Conservation (phyloP, 257 asterid genomes). For the Nicotiana sylvestris region DNA sequence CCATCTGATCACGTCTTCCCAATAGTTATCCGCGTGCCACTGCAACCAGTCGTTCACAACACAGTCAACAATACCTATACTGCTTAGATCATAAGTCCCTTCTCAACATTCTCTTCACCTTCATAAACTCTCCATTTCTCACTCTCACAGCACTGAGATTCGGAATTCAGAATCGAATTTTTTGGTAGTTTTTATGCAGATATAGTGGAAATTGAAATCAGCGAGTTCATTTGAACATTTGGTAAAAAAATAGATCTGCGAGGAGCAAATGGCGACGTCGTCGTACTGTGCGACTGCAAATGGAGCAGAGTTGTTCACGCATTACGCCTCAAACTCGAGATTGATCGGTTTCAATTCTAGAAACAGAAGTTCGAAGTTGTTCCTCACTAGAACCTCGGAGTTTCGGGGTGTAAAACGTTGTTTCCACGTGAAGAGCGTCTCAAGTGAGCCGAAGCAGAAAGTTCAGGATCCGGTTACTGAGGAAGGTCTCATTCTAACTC, state of each 20-base stretch:
- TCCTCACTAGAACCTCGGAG: constrained; percentile 21
- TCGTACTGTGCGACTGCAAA: constrained; percentile 26
- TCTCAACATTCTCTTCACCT: not conserved
- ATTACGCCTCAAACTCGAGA: constrained; percentile 31
- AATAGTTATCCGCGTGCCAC: too few relatives aligned
- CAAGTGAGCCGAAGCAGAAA: constrained; percentile 42
- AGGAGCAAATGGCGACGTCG: constrained; percentile 47
- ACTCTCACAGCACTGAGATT: not conserved
- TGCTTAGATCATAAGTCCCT: not conserved
- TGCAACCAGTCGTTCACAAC: not conserved
- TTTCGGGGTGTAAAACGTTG: constrained; percentile 32
- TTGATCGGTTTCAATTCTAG: constrained; percentile 37
- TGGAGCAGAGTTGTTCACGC: constrained; percentile 23
- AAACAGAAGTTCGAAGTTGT: constrained; percentile 30
- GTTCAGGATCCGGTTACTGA: constrained; percentile 35
- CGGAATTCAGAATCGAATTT: not conserved
- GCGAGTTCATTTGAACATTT: too few relatives aligned
- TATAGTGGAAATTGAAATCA: too few relatives aligned
- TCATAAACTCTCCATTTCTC: not conserved
- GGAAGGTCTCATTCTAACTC: constrained; percentile 24
- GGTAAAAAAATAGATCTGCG: not conserved
- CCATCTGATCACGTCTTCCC: too few relatives aligned
- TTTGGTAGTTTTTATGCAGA: too few relatives aligned
- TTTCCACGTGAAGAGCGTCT: constrained; percentile 43
- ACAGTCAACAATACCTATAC: not conserved